Evolutionary conservation across 2,329 filamentous ascomycete species (phyloP).

Genomic region (Neurospora sp.): DNA sequence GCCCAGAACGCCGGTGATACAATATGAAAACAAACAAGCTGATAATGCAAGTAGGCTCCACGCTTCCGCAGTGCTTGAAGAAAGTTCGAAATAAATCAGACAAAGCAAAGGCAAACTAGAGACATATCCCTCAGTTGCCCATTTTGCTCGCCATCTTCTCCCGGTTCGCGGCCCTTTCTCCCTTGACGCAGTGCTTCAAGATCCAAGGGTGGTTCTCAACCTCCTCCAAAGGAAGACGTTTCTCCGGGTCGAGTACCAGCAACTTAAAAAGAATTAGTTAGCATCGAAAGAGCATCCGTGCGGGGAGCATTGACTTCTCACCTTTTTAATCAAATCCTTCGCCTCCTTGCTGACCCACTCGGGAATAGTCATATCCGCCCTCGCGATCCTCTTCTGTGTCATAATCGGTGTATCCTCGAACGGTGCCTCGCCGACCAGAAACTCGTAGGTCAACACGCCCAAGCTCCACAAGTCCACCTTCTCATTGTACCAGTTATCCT

Average conservation of each 20-base stretch:
- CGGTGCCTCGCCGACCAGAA: slow-evolving; percentile 87
- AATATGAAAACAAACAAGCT: not conserved
- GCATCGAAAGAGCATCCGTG: not conserved
- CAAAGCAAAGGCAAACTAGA: not conserved
- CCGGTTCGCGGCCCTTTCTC: slow-evolving; percentile 41
- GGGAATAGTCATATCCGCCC: slow-evolving; percentile 87
- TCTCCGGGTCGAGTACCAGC: slow-evolving; percentile 86
- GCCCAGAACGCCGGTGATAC: not conserved
- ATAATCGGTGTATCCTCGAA: slow-evolving; percentile 94
- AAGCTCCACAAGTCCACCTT: slow-evolving; percentile 96
- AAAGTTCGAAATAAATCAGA: not conserved
- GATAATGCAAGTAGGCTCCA: not conserved
- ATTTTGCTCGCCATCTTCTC: slow-evolving; percentile 26
- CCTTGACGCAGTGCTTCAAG: slow-evolving; percentile 77
- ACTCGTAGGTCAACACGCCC: slow-evolving; percentile 92
- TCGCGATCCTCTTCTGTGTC: slow-evolving; percentile 82
- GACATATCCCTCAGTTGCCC: not conserved
- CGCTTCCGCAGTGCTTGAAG: not conserved
- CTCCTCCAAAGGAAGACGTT: slow-evolving; percentile 81
- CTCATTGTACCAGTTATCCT: slow-evolving; percentile 84
- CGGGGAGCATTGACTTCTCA: slow-evolving; percentile 26
- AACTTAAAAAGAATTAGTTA: slow-evolving; percentile 38
- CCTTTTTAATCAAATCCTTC: slow-evolving; percentile 82
- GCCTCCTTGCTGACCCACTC: slow-evolving; percentile 85
- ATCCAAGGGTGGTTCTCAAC: slow-evolving; percentile 93